phyloP scores from a whole-genome alignment of 2,329 filamentous ascomycete species.

The Aspergillus alliaceus region DNA sequence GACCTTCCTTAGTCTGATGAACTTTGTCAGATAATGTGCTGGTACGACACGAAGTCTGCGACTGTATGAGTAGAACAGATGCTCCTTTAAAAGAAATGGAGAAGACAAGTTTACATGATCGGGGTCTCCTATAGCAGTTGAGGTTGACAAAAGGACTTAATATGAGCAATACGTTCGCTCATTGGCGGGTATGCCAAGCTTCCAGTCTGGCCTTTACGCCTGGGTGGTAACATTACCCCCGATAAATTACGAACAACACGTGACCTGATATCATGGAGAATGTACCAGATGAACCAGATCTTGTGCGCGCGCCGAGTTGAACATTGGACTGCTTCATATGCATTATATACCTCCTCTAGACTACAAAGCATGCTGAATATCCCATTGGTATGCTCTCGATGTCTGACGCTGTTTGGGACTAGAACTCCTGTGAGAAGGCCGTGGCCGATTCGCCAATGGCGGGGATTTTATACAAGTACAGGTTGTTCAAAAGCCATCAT shows the following conservation, averaged over 20 bases:
- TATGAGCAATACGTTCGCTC: no score
- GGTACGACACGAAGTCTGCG: background rate
- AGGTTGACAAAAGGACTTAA: no score
- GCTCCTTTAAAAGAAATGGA: background rate
- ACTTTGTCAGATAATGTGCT: background rate
- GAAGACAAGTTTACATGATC: slow-evolving; percentile 14
- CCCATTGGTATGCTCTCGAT: slow-evolving; percentile 50
- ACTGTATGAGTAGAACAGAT: background rate
- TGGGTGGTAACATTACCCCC: slow-evolving; percentile 14
- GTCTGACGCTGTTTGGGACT: slow-evolving; percentile 40
- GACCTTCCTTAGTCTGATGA: background rate
- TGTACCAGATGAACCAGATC: no score
- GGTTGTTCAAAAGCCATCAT: background rate
- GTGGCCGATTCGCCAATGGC: slow-evolving; percentile 21
- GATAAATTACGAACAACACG: slow-evolving; percentile 5
- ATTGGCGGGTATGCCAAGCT: slow-evolving; percentile 10
- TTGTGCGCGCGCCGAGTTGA: no score
- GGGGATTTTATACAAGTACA: slow-evolving; percentile 32
- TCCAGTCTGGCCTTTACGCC: slow-evolving; percentile 40
- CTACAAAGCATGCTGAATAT: slow-evolving; percentile 38
- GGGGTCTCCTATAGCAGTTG: background rate
- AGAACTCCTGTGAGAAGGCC: slow-evolving; percentile 29
- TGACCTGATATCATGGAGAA: slow-evolving; percentile 4
- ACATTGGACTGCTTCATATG: background rate
- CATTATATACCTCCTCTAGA: background rate